Percentiles rank a stretch among this genome's conserved stretches.
Evolutionary conservation across 805 yeast species (phyloP).

Genomic region (Sugiyamaella floridensis): DNA sequence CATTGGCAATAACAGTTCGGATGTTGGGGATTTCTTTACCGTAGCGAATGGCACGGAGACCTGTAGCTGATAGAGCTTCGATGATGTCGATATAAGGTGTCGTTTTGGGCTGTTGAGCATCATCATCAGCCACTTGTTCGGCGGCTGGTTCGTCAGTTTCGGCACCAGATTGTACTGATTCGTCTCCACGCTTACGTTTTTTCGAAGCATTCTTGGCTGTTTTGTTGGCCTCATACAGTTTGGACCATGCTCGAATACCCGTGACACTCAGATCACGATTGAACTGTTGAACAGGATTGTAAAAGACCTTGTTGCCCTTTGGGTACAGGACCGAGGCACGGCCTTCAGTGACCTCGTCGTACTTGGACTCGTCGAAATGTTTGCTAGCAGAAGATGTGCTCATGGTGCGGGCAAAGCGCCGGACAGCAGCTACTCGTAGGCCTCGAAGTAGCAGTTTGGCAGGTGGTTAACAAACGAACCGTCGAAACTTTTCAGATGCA

Average conservation of each 20-base stretch:
- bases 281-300: slow-evolving; percentile 94
- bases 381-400: not conserved
- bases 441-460: not conserved
- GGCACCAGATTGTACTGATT: not conserved
- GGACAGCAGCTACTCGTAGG: not conserved
- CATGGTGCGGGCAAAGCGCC: not conserved
- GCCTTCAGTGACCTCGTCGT: slow-evolving; percentile 53
- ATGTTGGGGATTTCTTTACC: slow-evolving; percentile 84
- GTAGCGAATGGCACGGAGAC: slow-evolving; percentile 86
- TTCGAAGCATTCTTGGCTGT: slow-evolving; percentile 15
- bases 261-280: slow-evolving; percentile 84
- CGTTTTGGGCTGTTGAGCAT: slow-evolving; percentile 6
- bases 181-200: not conserved
- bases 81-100: slow-evolving; percentile 57
- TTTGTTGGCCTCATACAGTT: slow-evolving; percentile 40
- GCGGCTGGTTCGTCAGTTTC: slow-evolving; percentile 1
- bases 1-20: slow-evolving; percentile 77
- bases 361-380: slow-evolving; percentile 10
- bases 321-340: slow-evolving; percentile 76
- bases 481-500: not conserved
- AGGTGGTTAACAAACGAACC: not conserved
- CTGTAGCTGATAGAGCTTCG: slow-evolving; percentile 94
- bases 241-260: slow-evolving; percentile 82
- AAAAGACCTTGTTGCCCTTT: slow-evolving; percentile 76
- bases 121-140: slow-evolving; percentile 13